Evolutionary conservation across 1,284 basidiomycete genomes (phyloP).

Genomic region (Coniophora puteana): DNA sequence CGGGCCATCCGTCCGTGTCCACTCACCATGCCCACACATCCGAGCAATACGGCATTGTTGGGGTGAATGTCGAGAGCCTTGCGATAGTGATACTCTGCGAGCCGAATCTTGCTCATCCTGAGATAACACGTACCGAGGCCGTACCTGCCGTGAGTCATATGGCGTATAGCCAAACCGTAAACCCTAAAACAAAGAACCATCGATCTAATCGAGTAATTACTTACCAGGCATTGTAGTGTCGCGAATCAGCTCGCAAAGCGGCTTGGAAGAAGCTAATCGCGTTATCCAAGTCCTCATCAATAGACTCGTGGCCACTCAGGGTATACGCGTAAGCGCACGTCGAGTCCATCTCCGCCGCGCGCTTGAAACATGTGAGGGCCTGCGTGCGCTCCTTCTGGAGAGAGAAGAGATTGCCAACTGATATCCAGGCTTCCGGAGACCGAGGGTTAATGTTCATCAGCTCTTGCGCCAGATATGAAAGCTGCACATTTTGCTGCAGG

Average conservation of each 20-base stretch:
- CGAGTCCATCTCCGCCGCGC: conserved; percentile 82
- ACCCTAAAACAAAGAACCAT: conserved; percentile 16
- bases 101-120: conserved; percentile 82
- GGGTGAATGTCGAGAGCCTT: conserved; percentile 89
- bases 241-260: conserved; percentile 81
- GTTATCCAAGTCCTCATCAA: conserved; percentile 89
- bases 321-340: conserved; percentile 90
- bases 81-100: conserved; percentile 93
- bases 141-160: conserved; percentile 75
- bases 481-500: conserved; percentile 71
- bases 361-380: conserved; percentile 87
- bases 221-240: conserved; percentile 96
- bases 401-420: conserved; percentile 90
- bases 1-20: background rate
- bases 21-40: conserved; percentile 85
- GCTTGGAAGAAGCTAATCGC: conserved; percentile 88
- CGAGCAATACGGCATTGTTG: conserved; percentile 84
- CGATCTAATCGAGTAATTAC: conserved; percentile 17
- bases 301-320: conserved; percentile 89
- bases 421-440: conserved; percentile 91
- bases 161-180: no score
- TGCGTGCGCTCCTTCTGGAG: conserved; percentile 87
- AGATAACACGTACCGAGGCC: conserved; percentile 95
- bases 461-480: conserved; percentile 90
- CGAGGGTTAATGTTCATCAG: conserved; percentile 78